Evolutionary conservation across 495 filamentous ascomycete genomes (phyloP), one percentile per base, ranked within the genome.

Genomic region (Talaromyces wortmannii): DNA sequence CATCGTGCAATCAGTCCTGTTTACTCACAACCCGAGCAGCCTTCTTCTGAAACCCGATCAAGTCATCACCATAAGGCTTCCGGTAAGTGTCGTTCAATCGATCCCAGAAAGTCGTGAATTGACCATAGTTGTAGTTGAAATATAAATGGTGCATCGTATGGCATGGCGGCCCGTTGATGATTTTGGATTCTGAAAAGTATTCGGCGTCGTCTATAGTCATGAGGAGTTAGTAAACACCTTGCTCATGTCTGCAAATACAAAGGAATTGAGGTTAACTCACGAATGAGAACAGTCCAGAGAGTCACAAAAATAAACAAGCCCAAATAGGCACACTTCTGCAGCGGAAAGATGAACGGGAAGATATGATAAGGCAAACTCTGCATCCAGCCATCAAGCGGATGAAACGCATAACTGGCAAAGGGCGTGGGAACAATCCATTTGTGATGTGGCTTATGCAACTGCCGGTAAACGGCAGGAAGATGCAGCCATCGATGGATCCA

Each of bases 391-490:
- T 90, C 87, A 23, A 90, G 56, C 2, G 87, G 87, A 74, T 90
- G 85, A 78, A 90, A 90, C 54, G 87, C 87, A 70, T 88, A 80
- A 54, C 75, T 79, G 10, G 87, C 88, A 64, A 72, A 90, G 12
- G 87, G 88, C 4, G 87, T 89, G n/a, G 87, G 88, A 83, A 89
- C 86, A 72, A 90, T 89, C 87, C 87, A 91, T 73, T 89, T 90
- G 80, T 91, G 87, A 71, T 91, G 87, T 40, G 85, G 82, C 79
- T 91, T 91, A 79, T 91, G 87, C 11, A 91, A 76, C 45, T 65
- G 63, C 75, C 84, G 88, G 78, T 91, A 91, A 49, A 89, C 57
- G 29, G 64, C 55, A 6, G 83, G 83, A 64, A 83, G 80, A 71
- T 91, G 87, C 48, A 89, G 76, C 46, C 75, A 79, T 51, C 87